Evolutionary conservation across 2,329 filamentous ascomycete species (phyloP).

Genomic region (Knufia petricola): DNA sequence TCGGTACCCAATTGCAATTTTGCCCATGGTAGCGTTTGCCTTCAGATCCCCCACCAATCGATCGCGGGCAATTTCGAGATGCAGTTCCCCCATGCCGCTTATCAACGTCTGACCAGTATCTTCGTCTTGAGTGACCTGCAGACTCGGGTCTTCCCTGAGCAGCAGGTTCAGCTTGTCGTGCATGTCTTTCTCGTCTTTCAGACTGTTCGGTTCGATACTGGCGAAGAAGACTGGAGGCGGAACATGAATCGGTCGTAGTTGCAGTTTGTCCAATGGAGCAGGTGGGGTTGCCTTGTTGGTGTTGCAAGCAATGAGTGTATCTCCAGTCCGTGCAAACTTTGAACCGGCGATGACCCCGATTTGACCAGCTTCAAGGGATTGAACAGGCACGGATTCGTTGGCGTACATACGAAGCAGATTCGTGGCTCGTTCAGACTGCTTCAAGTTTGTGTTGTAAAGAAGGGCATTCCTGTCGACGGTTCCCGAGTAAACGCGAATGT

Average conservation of each 20-base stretch:
- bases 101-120: slow-evolving; percentile 90
- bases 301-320: slow-evolving; percentile 72
- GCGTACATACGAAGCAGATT: slow-evolving; percentile 84
- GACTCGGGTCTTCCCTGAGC: slow-evolving; percentile 82
- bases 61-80: slow-evolving; percentile 86
- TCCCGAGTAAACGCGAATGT: slow-evolving; percentile 85
- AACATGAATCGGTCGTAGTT: slow-evolving; percentile 78
- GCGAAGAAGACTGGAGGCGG: slow-evolving; percentile 94
- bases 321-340: slow-evolving; percentile 84
- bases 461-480: slow-evolving; percentile 61
- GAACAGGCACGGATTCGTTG: slow-evolving; percentile 73
- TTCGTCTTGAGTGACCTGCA: slow-evolving; percentile 73
- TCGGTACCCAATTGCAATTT: slow-evolving; percentile 90
- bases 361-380: slow-evolving; percentile 70
- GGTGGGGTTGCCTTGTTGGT: slow-evolving; percentile 56
- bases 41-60: slow-evolving; percentile 83
- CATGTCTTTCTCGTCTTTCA: slow-evolving; percentile 70
- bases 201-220: slow-evolving; percentile 73
- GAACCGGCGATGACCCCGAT: slow-evolving; percentile 89
- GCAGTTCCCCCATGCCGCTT: slow-evolving; percentile 91
- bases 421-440: slow-evolving; percentile 67
- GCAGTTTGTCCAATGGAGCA: slow-evolving; percentile 60
- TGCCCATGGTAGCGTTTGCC: slow-evolving; percentile 72
- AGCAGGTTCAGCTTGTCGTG: slow-evolving; percentile 66
- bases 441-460: slow-evolving; percentile 80